A percentile compares a stretch with the other conserved stretches of the same genome.
Conservation (phyloP, 2,329 filamentous ascomycete species). For the Apiospora marii region DNA sequence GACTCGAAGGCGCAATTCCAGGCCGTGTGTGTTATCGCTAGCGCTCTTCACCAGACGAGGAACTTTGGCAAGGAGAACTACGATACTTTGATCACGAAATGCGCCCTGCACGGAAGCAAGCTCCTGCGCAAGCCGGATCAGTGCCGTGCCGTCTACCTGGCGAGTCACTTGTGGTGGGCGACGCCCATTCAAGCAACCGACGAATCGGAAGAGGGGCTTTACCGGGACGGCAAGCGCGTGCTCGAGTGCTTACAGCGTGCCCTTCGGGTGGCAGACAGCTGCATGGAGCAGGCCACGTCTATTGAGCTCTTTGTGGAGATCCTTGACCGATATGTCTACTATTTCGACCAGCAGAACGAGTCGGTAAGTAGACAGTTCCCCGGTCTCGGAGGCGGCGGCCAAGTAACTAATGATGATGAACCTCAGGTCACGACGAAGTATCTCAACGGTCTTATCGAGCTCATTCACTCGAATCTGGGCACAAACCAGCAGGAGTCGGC, state of each 20-base stretch:
- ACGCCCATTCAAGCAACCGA: slow-evolving; percentile 79
- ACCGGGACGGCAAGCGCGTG: slow-evolving; percentile 96
- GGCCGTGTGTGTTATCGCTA: slow-evolving; percentile 93
- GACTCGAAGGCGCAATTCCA: slow-evolving; percentile 98
- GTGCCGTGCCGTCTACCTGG: slow-evolving; percentile 94
- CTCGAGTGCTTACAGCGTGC: slow-evolving; percentile 96
- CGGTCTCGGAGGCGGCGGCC: background rate
- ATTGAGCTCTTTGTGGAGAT: slow-evolving; percentile 99
- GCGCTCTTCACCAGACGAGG: slow-evolving; percentile 84
- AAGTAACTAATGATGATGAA: slow-evolving; percentile 22
- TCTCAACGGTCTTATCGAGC: slow-evolving; percentile 95
- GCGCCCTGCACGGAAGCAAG: slow-evolving; percentile 95
- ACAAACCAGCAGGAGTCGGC: slow-evolving; percentile 84
- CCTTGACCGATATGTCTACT: slow-evolving; percentile 97
- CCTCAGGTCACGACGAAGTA: slow-evolving; percentile 88
- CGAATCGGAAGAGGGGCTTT: slow-evolving; percentile 82
- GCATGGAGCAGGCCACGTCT: slow-evolving; percentile 97
- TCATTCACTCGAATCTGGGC: slow-evolving; percentile 95
- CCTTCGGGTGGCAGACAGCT: slow-evolving; percentile 94
- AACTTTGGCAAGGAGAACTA: slow-evolving; percentile 98
- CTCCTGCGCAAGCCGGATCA: slow-evolving; percentile 97
- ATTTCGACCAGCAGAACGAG: slow-evolving; percentile 99
- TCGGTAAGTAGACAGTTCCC: slow-evolving; percentile 64
- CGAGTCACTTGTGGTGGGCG: slow-evolving; percentile 98
- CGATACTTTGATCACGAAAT: slow-evolving; percentile 97